Evolutionary conservation across 441 rosid species (phyloP), one percentile per base, ranked within the genome.

Genomic region (Arabidopsis hybrid): DNA sequence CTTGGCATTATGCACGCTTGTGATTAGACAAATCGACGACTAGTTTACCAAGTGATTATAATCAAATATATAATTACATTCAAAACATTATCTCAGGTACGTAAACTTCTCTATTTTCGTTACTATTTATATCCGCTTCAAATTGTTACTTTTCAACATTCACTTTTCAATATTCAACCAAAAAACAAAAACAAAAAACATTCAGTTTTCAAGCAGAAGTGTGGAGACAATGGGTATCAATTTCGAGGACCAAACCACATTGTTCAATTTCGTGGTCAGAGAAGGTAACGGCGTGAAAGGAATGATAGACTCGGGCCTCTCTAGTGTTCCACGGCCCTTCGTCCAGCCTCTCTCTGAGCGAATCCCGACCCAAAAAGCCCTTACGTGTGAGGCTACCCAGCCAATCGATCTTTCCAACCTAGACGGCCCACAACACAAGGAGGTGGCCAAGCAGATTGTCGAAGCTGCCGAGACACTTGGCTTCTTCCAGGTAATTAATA

Each of bases 221-320:
- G 13, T 1, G 47, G 42, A 56, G 34, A 46, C 16, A 64, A 85
- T 81, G 81, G 70, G 84, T 42, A 60, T 65, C 31, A 73, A 53
- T n/a, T 78, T 84, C n/a, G 80, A 72, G 5, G 80, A 87, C 31
- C 47, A 39, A 39, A 21, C 71, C 31, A 75, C 84, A 32, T 62
- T 87, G 58, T 87, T 60, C 80, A 74, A 87, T 36, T 87, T 85
- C 17, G 89, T 87, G 2, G 88, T 82, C 42, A 63, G 53, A 61
- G 69, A 82, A 13, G 91, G 89, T 17, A 68, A 88, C 7, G 88
- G 88, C 3, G 85, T 88, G 13, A 88, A 88, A 67, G 92, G 92
- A 8, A 35, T 88, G 66, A 81, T 86, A 36, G 92, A 86, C 58
- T 62, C 14, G 8, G 90, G 92, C 16, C 69, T 86, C 11, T 63